phyloP scores from a whole-genome alignment of 352 stramenopile species.

The Globisporangium nagaii region DNA sequence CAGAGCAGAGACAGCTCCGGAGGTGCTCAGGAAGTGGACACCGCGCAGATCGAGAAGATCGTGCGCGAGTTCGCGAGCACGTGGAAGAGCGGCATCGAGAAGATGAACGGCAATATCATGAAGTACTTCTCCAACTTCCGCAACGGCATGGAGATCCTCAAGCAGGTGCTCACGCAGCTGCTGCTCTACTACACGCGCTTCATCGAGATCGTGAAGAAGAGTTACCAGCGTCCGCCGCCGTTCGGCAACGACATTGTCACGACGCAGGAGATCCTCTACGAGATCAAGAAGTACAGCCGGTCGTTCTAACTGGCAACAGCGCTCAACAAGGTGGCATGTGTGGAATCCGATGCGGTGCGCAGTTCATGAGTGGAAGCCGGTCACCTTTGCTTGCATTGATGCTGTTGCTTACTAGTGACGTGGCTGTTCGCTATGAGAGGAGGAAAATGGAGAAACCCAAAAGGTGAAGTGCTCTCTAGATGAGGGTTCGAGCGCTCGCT shows the following conservation, averaged over 20 bases:
- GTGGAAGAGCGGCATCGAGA: slow-evolving; percentile 96
- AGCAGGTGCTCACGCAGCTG: slow-evolving; percentile 97
- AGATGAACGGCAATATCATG: slow-evolving; percentile 97
- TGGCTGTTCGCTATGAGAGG: no score
- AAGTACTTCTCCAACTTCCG: slow-evolving; percentile 98
- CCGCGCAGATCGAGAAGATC: slow-evolving; percentile 90
- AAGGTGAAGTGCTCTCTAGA: no score
- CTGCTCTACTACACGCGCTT: slow-evolving; percentile 99
- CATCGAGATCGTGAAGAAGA: slow-evolving; percentile 95
- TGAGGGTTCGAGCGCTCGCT: no score
- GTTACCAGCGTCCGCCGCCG: slow-evolving; percentile 65
- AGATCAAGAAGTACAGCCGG: slow-evolving; percentile 98
- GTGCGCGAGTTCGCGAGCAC: slow-evolving; percentile 94
- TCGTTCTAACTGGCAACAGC: slow-evolving; percentile 75
- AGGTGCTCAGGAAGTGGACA: slow-evolving; percentile 77
- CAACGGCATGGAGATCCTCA: slow-evolving; percentile 99
- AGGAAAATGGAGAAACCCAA: no score
- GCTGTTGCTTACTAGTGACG: no score
- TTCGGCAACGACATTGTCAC: slow-evolving; percentile 94
- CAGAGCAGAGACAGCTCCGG: no score
- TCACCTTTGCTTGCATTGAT: no score
- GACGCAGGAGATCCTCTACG: slow-evolving; percentile 94
- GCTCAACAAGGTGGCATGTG: no score
- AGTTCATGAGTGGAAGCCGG: no score
- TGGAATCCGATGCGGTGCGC: no score